A percentile compares a stretch with the other conserved stretches of the same genome.
Conservation (phyloP, 2,329 filamentous ascomycete species). For the Fusarium nisikadoi region DNA sequence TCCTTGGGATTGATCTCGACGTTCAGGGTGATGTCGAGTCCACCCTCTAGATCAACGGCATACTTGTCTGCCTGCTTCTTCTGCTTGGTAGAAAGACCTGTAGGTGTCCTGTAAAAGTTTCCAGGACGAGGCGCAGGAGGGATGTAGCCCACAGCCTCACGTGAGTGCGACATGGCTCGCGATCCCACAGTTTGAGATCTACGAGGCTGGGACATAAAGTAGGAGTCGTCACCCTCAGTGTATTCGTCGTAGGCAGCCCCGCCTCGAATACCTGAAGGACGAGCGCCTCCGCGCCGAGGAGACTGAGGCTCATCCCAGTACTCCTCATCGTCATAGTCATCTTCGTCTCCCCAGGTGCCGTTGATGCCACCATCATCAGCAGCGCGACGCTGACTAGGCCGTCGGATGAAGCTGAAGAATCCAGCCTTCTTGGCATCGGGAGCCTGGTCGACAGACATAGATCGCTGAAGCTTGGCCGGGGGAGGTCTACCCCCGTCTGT, state of each 20-base stretch:
- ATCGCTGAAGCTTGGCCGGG: constrained; percentile 60
- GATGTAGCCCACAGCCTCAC: constrained; percentile 38
- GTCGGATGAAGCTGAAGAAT: constrained; percentile 55
- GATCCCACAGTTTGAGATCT: constrained; percentile 47
- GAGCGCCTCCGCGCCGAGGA: constrained; percentile 34
- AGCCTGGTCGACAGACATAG: constrained; percentile 69
- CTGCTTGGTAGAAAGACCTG: constrained; percentile 72
- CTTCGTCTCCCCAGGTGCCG: constrained; percentile 61
- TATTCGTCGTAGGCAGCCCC: constrained; percentile 61
- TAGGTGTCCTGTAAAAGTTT: constrained; percentile 76
- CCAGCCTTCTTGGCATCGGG: constrained; percentile 56
- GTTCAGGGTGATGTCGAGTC: constrained; percentile 87
- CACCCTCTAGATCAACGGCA: constrained; percentile 81
- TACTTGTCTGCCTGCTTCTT: constrained; percentile 63
- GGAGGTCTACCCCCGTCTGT: constrained; percentile 50
- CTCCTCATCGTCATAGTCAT: constrained; percentile 46
- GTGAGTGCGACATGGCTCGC: constrained; percentile 44
- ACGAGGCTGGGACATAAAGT: constrained; percentile 60
- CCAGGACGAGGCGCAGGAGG: constrained; percentile 45
- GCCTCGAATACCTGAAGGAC: constrained; percentile 51
- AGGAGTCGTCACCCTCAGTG: constrained; percentile 65
- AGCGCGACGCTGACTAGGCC: constrained; percentile 52
- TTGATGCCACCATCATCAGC: constrained; percentile 66
- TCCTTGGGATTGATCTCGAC: constrained; percentile 89
- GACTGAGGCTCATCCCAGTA: constrained; percentile 40